Evolutionary conservation across 768 basidiomycete species (phyloP), one percentile per base, ranked within the genome.

Genomic region (Dendrothele bispora): DNA sequence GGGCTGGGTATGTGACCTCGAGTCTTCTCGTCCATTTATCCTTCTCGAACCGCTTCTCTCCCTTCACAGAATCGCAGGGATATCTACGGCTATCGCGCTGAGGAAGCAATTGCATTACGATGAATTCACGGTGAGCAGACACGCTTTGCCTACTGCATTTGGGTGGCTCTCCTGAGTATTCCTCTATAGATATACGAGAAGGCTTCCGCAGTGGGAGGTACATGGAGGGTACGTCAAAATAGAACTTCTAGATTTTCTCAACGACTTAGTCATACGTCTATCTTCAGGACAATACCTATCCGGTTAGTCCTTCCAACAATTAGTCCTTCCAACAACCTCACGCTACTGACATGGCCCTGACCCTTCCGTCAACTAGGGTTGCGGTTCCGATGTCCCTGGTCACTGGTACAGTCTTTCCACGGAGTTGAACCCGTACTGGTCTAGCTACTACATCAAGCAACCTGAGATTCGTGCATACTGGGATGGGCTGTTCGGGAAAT

Each of bases 371-470:
- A 6, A 32, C 22, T 41, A 75, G 74, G 79, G 80, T 3, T 80
- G 79, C 50, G 78, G 74, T 12, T 82, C 76, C n/a, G 79, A 82
- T 54, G 68, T 79, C 14, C 71, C 77, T 8, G 76, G 63, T 8
- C 76, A 78, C 52, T 78, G 77, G 75, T 80, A 82, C 56, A 70
- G 69, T 49, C 75, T 80, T 29, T 80, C 80, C 6, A 72, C 73
- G 7, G 79, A 81, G 20, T 64, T 76, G 24, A 79, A 81, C 44
- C 76, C 78, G 3, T 53, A 72, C 49, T 83, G 80, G 81, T 55
- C 68, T n/a, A 61, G 53, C 14, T 68, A 70, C 56, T 81, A 66
- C 55, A 69, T 72, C 11, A 53, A 51, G 12, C 80, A 82, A 55
- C 71, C 74, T 18, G 78, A 82, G 51, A 67, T 82, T 36, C 70